These are phyloP conservation scores for Didymella keratinophila DNA, from an alignment of 2,329 filamentous ascomycete species.

Conservation along the genomic window DNA sequence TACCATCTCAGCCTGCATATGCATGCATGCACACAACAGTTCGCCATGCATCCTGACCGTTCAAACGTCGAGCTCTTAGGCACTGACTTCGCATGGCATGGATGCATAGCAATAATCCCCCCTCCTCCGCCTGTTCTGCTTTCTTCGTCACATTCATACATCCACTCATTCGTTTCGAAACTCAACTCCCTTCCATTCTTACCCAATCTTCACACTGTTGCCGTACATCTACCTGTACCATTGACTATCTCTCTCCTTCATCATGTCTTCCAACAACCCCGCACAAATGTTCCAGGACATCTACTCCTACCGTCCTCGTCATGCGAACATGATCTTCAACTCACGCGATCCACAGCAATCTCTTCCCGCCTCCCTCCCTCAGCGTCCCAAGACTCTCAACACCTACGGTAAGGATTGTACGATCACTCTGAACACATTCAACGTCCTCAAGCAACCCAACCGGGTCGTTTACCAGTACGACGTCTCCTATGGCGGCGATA, in stretches of 20 bases:
- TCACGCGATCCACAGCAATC: slow-evolving; percentile 28
- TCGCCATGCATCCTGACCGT: slow-evolving; percentile 1
- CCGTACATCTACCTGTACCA: slow-evolving; percentile 8
- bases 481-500: slow-evolving; percentile 68
- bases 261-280: slow-evolving; percentile 13
- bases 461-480: slow-evolving; percentile 83
- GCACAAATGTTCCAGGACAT: slow-evolving; percentile 23
- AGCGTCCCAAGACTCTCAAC: slow-evolving; percentile 50
- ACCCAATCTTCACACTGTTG: slow-evolving; percentile 6
- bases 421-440: slow-evolving; percentile 75
- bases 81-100: background rate
- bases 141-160: background rate
- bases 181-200: slow-evolving; percentile 4
- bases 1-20: slow-evolving; percentile 14
- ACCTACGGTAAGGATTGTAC: slow-evolving; percentile 50
- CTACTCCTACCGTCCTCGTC: slow-evolving; percentile 23
- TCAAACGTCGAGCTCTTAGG: slow-evolving; percentile 3
- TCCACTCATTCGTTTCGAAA: background rate
- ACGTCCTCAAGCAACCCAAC: slow-evolving; percentile 67
- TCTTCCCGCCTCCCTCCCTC: slow-evolving; percentile 38
- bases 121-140: background rate
- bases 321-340: slow-evolving; percentile 38
- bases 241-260: slow-evolving; percentile 12
- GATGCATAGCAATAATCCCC: slow-evolving; percentile 13
- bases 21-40: slow-evolving; percentile 16